Evolutionary conservation across 1,139 yeast species (phyloP), one percentile per base, ranked within the genome.

Genomic region (Casaregolazyma lundiana): DNA sequence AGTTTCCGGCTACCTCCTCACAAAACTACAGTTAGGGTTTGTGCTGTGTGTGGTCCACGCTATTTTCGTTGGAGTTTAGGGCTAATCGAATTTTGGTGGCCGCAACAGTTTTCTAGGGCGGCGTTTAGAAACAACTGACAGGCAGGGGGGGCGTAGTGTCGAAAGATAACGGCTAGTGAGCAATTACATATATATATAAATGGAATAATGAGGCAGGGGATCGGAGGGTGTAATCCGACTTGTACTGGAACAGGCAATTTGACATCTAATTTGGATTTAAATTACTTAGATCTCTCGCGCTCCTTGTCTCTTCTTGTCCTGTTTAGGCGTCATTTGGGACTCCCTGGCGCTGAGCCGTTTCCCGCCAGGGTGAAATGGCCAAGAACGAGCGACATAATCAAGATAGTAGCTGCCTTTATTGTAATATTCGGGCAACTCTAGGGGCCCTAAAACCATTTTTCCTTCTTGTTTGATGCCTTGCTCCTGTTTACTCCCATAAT

Each of bases 61-160:
- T 15, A n/a, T n/a, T 26, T 26, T 26, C 4, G 32, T 26, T 26
- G 32, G 32, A 26, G 32, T 26, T 26, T 26, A 26, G 32, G 32
- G 32, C 32, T 26, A 26, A 26, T 26, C 32, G 32, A 26, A 26
- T 26, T 26, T 26, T 26, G 32, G 32, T 26, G 32, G 32, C 32
- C 32, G 32, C 32, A 26, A 26, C 32, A 26, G 13, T 13, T 26
- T 13, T 15, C 11, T 26, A 26, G 32, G 32, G 32, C 32, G 13
- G 32, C 32, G 32, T 13, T 15, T 26, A 26, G 32, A 26, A 26
- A 26, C 32, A 26, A 26, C 32, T 2, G 32, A 24, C 29, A 24
- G 29, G 9, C 29, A 24, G 29, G 29, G 29, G 29, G 29, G 29
- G 29, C n/a, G 29, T 13, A 15, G 32, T n/a, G 32, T 13, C 32